A percentile compares a stretch with the other conserved stretches of the same genome.
Evolutionary conservation across 495 filamentous ascomycete genomes (phyloP).

Genomic region (Podospora comata): DNA sequence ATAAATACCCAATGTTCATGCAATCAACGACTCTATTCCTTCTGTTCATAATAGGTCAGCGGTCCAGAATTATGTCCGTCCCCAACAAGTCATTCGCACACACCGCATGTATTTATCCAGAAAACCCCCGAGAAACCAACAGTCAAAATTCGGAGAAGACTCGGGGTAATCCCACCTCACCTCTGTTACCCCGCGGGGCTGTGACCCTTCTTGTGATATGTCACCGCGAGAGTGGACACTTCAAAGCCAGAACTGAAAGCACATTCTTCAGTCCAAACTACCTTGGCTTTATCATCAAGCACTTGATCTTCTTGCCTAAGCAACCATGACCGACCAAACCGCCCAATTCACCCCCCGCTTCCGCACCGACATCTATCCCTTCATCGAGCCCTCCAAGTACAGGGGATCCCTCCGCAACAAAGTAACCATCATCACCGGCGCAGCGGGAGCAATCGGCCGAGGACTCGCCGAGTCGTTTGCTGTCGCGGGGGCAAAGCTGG

Average conservation of each 20-base stretch:
- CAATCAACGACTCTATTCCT: too few relatives aligned
- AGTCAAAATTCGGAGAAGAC: slow-evolving; percentile 2
- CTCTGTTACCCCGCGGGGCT: slow-evolving; percentile 9
- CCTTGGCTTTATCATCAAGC: too few relatives aligned
- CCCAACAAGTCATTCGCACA: too few relatives aligned
- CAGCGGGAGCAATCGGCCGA: slow-evolving; percentile 32
- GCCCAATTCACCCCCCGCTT: slow-evolving; percentile 31
- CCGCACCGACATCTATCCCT: slow-evolving; percentile 36
- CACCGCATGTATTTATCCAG: neutral
- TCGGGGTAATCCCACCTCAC: slow-evolving; percentile 5
- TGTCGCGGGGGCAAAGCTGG: slow-evolving; percentile 33
- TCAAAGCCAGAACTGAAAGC: too few relatives aligned
- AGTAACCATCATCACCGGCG: slow-evolving; percentile 33
- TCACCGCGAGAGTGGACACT: too few relatives aligned
- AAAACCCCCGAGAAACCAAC: neutral
- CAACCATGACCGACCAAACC: slow-evolving; percentile 11
- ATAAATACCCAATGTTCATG: too few relatives aligned
- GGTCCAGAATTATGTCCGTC: too few relatives aligned
- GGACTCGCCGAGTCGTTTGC: slow-evolving; percentile 36
- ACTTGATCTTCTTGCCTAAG: too few relatives aligned
- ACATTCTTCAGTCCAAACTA: too few relatives aligned
- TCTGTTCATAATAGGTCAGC: too few relatives aligned
- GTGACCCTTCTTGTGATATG: neutral
- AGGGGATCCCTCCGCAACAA: slow-evolving; percentile 28
- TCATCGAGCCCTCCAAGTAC: slow-evolving; percentile 33